These are phyloP conservation scores for Clonostachys chloroleuca DNA, from an alignment of 2,329 filamentous ascomycete genomes.

Conservation along the genomic window DNA sequence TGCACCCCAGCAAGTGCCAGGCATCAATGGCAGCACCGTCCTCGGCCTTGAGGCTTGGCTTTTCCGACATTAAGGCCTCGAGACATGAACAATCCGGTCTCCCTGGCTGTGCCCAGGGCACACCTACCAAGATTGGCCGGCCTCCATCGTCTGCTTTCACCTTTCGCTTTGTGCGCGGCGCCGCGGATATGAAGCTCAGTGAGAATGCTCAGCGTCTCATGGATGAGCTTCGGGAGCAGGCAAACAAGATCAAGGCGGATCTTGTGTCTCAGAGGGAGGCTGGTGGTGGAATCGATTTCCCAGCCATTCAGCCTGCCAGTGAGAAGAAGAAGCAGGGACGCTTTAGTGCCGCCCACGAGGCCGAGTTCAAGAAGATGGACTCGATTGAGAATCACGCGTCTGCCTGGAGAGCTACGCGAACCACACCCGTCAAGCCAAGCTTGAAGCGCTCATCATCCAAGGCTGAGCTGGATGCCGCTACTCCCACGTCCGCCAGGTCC, in stretches of 20 bases:
- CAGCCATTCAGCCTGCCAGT: conserved; percentile 68
- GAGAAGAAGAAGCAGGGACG: conserved; percentile 74
- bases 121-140: conserved; percentile 55
- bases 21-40: conserved; percentile 71
- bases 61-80: conserved; percentile 66
- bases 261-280: conserved; percentile 59
- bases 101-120: conserved; percentile 41
- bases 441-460: conserved; percentile 53
- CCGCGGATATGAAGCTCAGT: conserved; percentile 49
- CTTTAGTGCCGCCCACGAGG: conserved; percentile 82
- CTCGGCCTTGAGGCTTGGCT: conserved; percentile 77
- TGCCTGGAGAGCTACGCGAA: conserved; percentile 60
- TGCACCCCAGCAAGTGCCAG: conserved; percentile 86
- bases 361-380: conserved; percentile 95
- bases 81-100: conserved; percentile 34
- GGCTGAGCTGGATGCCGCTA: conserved; percentile 20
- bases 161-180: conserved; percentile 58
- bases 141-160: conserved; percentile 58
- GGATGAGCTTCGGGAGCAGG: conserved; percentile 68
- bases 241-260: conserved; percentile 64
- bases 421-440: conserved; percentile 24
- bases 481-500: conserved; percentile 22
- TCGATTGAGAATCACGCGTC: conserved; percentile 87
- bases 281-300: conserved; percentile 36
- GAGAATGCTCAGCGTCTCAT: conserved; percentile 57